A percentile compares a stretch with the other conserved stretches of the same genome.
Evolutionary conservation across 768 basidiomycete species (phyloP).

Genomic region (Psilocybe cyanescens): DNA sequence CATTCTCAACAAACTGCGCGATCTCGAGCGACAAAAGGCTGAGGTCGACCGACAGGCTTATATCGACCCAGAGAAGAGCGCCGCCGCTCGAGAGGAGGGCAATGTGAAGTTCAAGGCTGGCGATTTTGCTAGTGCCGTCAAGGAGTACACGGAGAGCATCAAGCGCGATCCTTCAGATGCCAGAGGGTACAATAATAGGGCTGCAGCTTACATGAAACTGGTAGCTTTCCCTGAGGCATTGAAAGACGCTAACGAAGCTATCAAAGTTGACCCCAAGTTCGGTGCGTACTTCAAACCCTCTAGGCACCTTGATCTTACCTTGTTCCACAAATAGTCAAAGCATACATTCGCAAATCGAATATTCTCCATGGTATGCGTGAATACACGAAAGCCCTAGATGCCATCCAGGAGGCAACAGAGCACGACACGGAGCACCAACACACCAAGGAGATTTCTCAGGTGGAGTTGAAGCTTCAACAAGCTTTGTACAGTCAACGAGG

Average conservation of each 20-base stretch:
- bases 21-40: constrained; percentile 73
- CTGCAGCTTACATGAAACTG: constrained; percentile 97
- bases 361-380: constrained; percentile 92
- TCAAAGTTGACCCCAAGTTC: constrained; percentile 88
- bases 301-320: constrained; percentile 5
- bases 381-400: constrained; percentile 84
- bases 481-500: constrained; percentile 80
- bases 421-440: constrained; percentile 85
- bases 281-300: constrained; percentile 43
- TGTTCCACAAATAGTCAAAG: constrained; percentile 67
- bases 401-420: constrained; percentile 75
- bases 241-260: constrained; percentile 94
- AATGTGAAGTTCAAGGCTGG: constrained; percentile 91
- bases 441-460: constrained; percentile 78
- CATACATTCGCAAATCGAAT: constrained; percentile 90
- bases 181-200: constrained; percentile 95
- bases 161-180: constrained; percentile 92
- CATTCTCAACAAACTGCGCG: constrained; percentile 88
- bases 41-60: constrained; percentile 85
- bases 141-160: constrained; percentile 93
- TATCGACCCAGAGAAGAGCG: constrained; percentile 84
- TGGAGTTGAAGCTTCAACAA: constrained; percentile 80
- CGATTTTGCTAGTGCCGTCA: constrained; percentile 91
- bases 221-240: constrained; percentile 92
- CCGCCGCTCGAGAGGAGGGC: constrained; percentile 87